Evolutionary conservation across 2,329 filamentous ascomycete species (phyloP).

Genomic region (Fusarium sp.): DNA sequence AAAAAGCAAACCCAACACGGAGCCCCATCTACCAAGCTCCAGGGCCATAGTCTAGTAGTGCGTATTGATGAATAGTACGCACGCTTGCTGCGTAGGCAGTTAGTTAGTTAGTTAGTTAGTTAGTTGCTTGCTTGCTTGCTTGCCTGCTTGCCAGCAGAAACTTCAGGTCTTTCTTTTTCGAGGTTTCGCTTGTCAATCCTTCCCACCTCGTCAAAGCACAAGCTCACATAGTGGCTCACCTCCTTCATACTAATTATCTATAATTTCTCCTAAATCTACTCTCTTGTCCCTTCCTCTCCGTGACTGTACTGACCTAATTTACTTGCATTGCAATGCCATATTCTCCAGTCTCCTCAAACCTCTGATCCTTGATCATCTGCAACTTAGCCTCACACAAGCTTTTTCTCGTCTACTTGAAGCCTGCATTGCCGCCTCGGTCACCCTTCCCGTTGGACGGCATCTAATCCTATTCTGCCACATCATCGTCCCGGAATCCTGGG

Average conservation of each 20-base stretch:
- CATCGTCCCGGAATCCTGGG: slow-evolving; percentile 33
- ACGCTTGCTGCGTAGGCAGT: slow-evolving; percentile 29
- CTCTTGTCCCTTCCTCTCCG: background rate
- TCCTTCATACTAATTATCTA: slow-evolving; percentile 10
- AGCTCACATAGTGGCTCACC: slow-evolving; percentile 36
- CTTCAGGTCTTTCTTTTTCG: slow-evolving; percentile 41
- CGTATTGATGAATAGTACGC: slow-evolving; percentile 8
- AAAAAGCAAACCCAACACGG: slow-evolving; percentile 40
- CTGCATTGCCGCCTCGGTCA: slow-evolving; percentile 26
- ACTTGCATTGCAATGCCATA: slow-evolving; percentile 6
- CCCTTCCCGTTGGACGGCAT: slow-evolving; percentile 28
- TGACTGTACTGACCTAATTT: slow-evolving; percentile 8
- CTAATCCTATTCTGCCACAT: slow-evolving; percentile 45
- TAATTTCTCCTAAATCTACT: slow-evolving; percentile 1
- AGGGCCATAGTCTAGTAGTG: slow-evolving; percentile 20
- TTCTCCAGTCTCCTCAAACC: slow-evolving; percentile 4
- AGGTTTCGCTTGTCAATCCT: slow-evolving; percentile 39
- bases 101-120: background rate
- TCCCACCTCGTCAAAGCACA: slow-evolving; percentile 26
- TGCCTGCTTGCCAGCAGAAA: slow-evolving; percentile 32
- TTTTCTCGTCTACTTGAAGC: slow-evolving; percentile 22
- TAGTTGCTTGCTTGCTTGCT: slow-evolving; percentile 12
- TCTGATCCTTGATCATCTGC: slow-evolving; percentile 16
- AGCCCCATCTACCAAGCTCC: slow-evolving; percentile 35
- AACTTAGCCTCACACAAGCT: slow-evolving; percentile 30